Evolutionary conservation across 2,329 filamentous ascomycete genomes (phyloP).

Genomic region (Fonsecaea erecta): DNA sequence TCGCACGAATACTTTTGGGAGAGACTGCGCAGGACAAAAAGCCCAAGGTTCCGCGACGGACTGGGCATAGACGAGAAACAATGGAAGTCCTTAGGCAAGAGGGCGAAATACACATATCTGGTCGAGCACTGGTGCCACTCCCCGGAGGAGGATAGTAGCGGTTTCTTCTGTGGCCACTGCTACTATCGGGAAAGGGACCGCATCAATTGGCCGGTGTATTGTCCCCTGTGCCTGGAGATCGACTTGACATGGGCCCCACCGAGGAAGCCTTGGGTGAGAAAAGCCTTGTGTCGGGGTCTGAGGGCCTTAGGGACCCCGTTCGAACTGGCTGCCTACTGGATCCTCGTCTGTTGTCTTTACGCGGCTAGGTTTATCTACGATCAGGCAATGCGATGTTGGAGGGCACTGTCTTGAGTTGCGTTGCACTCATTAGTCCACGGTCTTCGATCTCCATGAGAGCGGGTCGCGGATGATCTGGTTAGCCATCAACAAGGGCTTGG

Average conservation of each 20-base stretch:
- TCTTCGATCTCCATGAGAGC: background rate
- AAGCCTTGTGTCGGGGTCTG: background rate
- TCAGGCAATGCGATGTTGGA: constrained; percentile 10
- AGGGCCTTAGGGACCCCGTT: constrained; percentile 1
- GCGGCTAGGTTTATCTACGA: constrained; percentile 7
- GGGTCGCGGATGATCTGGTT: background rate
- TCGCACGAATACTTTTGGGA: constrained; percentile 27
- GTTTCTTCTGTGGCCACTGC: constrained; percentile 29
- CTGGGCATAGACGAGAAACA: constrained; percentile 17
- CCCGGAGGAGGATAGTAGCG: constrained; percentile 26
- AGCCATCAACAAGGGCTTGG: background rate
- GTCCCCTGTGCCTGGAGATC: constrained; percentile 28
- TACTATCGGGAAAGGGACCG: constrained; percentile 5
- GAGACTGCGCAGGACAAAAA: constrained; percentile 27
- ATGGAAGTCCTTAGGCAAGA: constrained; percentile 30
- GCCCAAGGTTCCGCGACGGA: constrained; percentile 26
- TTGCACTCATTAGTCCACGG: background rate
- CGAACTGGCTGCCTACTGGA: constrained; percentile 9
- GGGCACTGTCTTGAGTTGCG: background rate
- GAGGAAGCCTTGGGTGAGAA: constrained; percentile 21
- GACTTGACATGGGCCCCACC: constrained; percentile 26
- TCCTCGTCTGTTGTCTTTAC: constrained; percentile 8
- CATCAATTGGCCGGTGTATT: constrained; percentile 19
- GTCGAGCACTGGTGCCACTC: constrained; percentile 31
- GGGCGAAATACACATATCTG: constrained; percentile 29